Evolutionary conservation across 306 rosid species (phyloP).

Genomic region (Vigna trinervia): DNA sequence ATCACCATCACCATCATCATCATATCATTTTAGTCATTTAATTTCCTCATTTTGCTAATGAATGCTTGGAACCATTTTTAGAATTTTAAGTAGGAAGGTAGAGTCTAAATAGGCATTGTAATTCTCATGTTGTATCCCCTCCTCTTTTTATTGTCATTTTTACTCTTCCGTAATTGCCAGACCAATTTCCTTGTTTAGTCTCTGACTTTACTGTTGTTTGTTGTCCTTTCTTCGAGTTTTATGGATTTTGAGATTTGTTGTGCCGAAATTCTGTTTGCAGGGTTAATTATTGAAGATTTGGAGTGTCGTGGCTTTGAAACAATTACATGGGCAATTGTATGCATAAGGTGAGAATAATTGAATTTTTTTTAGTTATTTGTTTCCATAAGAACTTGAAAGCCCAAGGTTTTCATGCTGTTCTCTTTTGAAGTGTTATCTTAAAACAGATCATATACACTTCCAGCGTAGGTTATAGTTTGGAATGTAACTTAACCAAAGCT

Average conservation of each 20-base stretch:
- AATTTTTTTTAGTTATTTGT: neutral
- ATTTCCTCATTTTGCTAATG: conserved; percentile 7
- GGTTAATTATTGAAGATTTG: conserved; percentile 36
- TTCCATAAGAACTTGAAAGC: conserved; percentile 19
- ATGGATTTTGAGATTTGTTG: conserved; percentile 26
- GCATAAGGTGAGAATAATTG: conserved; percentile 57
- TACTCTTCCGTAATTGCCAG: neutral
- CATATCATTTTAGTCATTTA: neutral
- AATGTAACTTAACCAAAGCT: neutral
- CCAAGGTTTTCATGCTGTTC: neutral
- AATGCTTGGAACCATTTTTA: conserved; percentile 14
- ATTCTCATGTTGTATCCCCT: conserved; percentile 5
- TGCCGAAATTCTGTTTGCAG: conserved; percentile 49
- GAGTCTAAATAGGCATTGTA: neutral
- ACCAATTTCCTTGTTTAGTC: neutral
- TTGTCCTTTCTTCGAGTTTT: conserved; percentile 11
- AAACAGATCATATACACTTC: neutral
- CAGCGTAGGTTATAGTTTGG: neutral
- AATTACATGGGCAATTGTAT: conserved; percentile 72
- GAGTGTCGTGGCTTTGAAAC: conserved; percentile 38
- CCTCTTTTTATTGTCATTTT: neutral
- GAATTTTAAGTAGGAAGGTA: conserved; percentile 13
- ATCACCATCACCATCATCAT: neutral
- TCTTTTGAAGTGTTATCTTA: conserved; percentile 6
- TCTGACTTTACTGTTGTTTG: conserved; percentile 21